A percentile compares a stretch with the other conserved stretches of the same genome.
Conservation (phyloP, 2,329 filamentous ascomycete genomes). For the Monosporascus sp. region DNA sequence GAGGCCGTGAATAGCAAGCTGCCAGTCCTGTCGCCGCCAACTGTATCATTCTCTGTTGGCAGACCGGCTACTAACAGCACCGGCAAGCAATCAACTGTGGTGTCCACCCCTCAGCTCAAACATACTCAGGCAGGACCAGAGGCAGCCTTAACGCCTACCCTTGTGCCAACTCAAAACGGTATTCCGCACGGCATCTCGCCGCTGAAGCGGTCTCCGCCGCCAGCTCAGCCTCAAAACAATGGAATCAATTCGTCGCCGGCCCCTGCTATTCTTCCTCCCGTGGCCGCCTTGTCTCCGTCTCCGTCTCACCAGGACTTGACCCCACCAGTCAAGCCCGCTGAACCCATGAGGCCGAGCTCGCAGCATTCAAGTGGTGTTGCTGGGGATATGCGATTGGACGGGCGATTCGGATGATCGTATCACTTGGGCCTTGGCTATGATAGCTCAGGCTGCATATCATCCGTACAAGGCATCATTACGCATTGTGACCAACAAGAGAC, state of each 20-base stretch:
- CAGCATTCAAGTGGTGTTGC: constrained; percentile 14
- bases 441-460: no score
- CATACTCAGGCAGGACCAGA: constrained; percentile 17
- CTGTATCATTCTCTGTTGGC: constrained; percentile 16
- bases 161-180: constrained; percentile 40
- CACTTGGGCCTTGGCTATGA: no score
- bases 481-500: neutral
- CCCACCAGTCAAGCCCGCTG: constrained; percentile 52
- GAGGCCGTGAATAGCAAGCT: constrained; percentile 16
- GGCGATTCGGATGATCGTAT: neutral
- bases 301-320: constrained; percentile 52
- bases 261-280: constrained; percentile 50
- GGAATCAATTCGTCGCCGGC: constrained; percentile 23
- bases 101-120: constrained; percentile 30
- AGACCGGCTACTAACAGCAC: constrained; percentile 17
- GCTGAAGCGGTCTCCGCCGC: constrained; percentile 45
- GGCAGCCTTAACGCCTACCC: constrained; percentile 31
- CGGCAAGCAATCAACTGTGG: constrained; percentile 10
- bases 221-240: constrained; percentile 24
- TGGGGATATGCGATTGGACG: constrained; percentile 2
- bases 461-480: neutral
- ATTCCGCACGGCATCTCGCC: constrained; percentile 49
- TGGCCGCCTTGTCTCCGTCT: constrained; percentile 52
- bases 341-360: constrained; percentile 24
- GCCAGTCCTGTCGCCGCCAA: constrained; percentile 19